These are phyloP conservation scores for Miamiensis avidus DNA, from an alignment of 169 alveolate genomes.

Conservation along the genomic window DNA sequence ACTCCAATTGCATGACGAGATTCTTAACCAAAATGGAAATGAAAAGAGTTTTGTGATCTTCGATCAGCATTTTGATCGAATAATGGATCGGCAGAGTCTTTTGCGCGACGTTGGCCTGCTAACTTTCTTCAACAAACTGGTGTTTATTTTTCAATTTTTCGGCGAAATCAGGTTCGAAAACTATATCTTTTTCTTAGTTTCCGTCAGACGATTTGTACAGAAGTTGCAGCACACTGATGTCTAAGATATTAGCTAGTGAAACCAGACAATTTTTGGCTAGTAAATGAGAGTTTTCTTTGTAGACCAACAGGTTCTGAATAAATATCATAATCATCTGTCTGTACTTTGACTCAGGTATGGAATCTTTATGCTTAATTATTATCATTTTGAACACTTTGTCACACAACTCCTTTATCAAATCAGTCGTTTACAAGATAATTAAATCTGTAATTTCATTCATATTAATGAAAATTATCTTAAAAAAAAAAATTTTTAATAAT, in stretches of 20 bases:
- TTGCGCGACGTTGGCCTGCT: neutral
- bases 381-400: neutral
- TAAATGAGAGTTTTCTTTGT: constrained; percentile 4
- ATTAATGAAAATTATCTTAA: constrained; percentile 14
- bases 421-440: neutral
- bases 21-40: neutral
- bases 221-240: neutral
- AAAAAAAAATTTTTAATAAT: too few relatives aligned
- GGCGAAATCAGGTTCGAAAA: neutral
- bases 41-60: neutral
- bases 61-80: neutral
- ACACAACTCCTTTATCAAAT: neutral
- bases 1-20: too few relatives aligned
- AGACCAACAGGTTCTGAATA: neutral
- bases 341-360: neutral
- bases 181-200: neutral
- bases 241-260: neutral
- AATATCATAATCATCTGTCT: constrained; percentile 6
- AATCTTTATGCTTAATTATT: constrained; percentile 4
- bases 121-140: neutral
- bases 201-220: neutral
- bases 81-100: neutral
- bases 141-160: neutral
- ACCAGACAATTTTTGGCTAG: constrained; percentile 15
- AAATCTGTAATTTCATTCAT: constrained; percentile 9